Conservation (phyloP, 495 filamentous ascomycete genomes). For the Hypomontagnella submonticulosa region DNA sequence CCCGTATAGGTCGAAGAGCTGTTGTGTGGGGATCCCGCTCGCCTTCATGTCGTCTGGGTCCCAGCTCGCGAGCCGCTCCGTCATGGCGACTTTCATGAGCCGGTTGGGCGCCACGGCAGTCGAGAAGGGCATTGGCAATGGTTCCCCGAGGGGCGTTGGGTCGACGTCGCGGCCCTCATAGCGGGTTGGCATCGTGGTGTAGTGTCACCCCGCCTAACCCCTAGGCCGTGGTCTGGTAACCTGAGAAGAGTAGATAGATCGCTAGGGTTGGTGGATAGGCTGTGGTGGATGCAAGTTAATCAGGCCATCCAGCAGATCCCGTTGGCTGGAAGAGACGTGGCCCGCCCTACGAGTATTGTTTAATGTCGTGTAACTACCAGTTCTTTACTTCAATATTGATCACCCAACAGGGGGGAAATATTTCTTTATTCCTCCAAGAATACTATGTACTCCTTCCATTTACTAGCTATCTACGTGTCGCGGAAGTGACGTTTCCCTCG, state of each 20-base stretch:
- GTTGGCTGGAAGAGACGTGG: no score
- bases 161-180: conserved; percentile 43
- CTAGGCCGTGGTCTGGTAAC: no score
- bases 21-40: conserved; percentile 68
- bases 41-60: conserved; percentile 57
- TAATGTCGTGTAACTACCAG: no score
- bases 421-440: neutral
- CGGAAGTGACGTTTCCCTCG: conserved; percentile 3
- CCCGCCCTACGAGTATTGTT: no score
- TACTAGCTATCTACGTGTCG: conserved; percentile 3
- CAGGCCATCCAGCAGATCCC: no score
- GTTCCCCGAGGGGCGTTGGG: conserved; percentile 62
- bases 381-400: no score
- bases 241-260: no score
- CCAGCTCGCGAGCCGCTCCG: conserved; percentile 70
- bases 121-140: conserved; percentile 68
- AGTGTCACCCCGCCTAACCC: neutral
- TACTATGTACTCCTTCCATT: neutral
- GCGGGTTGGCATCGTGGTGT: conserved; percentile 31
- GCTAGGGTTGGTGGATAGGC: no score
- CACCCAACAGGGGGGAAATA: no score
- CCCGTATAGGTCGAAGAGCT: conserved; percentile 68
- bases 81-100: conserved; percentile 73
- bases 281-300: no score
- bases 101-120: conserved; percentile 66